phyloP scores from a whole-genome alignment of 768 basidiomycete genomes.

The Termitomyces sp. region DNA sequence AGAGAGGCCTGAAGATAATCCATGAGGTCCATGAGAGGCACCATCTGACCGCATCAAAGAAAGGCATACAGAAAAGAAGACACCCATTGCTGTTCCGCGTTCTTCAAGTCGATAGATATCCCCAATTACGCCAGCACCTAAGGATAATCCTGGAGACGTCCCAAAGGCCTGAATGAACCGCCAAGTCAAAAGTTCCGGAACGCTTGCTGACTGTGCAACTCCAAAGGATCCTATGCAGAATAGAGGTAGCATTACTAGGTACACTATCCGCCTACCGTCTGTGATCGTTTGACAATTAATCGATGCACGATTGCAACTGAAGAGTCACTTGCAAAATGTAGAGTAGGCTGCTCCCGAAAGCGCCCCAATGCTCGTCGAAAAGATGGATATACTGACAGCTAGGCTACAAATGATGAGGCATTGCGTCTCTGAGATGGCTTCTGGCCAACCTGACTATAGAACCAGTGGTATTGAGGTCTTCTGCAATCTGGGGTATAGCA shows the following conservation, averaged over 20 bases:
- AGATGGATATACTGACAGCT: constrained; percentile 30
- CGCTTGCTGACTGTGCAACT: constrained; percentile 37
- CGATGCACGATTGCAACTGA: not conserved
- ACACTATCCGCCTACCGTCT: constrained; percentile 61
- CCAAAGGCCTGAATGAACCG: constrained; percentile 64
- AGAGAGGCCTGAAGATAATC: constrained; percentile 36
- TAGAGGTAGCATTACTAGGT: constrained; percentile 56
- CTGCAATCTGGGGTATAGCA: constrained; percentile 67
- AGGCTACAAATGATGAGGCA: constrained; percentile 13
- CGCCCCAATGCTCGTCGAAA: constrained; percentile 28
- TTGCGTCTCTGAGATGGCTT: constrained; percentile 1
- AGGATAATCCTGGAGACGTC: constrained; percentile 45
- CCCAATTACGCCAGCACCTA: constrained; percentile 50
- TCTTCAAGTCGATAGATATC: constrained; percentile 59
- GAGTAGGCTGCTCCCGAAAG: constrained; percentile 31
- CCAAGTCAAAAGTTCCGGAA: constrained; percentile 48
- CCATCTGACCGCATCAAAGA: not conserved
- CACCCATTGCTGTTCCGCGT: constrained; percentile 36
- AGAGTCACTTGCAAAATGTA: constrained; percentile 28
- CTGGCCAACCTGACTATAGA: constrained; percentile 48
- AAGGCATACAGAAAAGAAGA: constrained; percentile 29
- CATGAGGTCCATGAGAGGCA: not conserved
- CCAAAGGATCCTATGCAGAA: constrained; percentile 55
- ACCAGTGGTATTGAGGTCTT: constrained; percentile 54
- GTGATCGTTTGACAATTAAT: not conserved